phyloP scores from a whole-genome alignment of 2,329 filamentous ascomycete genomes.

The Pseudogymnoascus verrucosus region DNA sequence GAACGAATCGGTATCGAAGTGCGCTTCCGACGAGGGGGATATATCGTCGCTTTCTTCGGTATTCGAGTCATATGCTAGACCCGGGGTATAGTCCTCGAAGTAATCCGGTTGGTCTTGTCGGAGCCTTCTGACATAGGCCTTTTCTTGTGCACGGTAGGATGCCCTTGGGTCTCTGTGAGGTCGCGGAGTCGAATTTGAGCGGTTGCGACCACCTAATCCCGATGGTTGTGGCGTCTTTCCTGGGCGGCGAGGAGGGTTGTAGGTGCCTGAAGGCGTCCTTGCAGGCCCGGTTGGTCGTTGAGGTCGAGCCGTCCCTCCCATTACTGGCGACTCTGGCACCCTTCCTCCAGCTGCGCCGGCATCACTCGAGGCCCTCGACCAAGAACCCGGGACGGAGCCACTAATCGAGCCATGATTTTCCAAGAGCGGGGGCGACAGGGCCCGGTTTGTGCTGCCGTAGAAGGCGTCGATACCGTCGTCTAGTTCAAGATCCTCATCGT shows the following conservation, averaged over 20 bases:
- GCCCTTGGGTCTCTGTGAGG: constrained; percentile 54
- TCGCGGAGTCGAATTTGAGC: constrained; percentile 39
- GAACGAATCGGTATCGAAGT: constrained; percentile 74
- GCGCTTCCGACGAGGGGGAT: constrained; percentile 75
- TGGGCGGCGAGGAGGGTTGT: constrained; percentile 57
- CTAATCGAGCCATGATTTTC: constrained; percentile 22
- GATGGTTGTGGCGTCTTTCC: constrained; percentile 38
- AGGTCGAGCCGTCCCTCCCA: constrained; percentile 44
- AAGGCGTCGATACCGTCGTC: neutral
- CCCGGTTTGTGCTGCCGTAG: constrained; percentile 15
- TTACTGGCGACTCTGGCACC: constrained; percentile 27
- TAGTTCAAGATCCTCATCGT: neutral
- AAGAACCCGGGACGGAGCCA: constrained; percentile 26
- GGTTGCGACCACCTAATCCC: constrained; percentile 36
- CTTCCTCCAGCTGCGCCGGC: constrained; percentile 18
- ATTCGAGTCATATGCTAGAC: constrained; percentile 49
- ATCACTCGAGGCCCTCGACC: constrained; percentile 36
- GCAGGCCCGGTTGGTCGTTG: constrained; percentile 62
- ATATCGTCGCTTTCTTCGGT: constrained; percentile 83
- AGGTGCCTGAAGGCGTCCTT: constrained; percentile 71
- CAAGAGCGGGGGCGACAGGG: constrained; percentile 18
- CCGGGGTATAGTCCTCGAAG: constrained; percentile 58
- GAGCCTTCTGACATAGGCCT: constrained; percentile 88
- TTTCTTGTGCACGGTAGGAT: constrained; percentile 77
- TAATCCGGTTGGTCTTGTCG: constrained; percentile 60